phyloP scores from a whole-genome alignment of 1,139 yeast species.

The Kodamaea fungicola region DNA sequence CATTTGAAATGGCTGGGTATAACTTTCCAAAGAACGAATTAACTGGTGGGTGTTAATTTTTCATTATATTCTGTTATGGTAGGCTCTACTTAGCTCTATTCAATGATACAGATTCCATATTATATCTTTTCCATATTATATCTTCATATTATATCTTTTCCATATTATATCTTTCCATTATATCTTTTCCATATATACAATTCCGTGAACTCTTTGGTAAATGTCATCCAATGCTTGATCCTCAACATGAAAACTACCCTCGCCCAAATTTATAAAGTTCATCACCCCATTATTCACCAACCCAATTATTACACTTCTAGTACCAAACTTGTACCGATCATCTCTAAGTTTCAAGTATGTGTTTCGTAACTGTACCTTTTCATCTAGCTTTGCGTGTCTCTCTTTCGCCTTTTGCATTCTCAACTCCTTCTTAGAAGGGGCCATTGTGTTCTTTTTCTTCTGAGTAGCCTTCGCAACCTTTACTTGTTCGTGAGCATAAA shows the following conservation, averaged over 20 bases:
- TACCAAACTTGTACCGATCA: slow-evolving; percentile 39
- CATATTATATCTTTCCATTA: background rate
- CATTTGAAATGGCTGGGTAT: slow-evolving; percentile 24
- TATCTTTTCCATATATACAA: slow-evolving; percentile 14
- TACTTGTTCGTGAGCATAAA: slow-evolving; percentile 6
- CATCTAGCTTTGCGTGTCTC: slow-evolving; percentile 25
- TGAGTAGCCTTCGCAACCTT: slow-evolving; percentile 8
- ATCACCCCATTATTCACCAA: slow-evolving; percentile 70
- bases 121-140: background rate
- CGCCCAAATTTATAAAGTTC: slow-evolving; percentile 59
- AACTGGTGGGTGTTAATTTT: slow-evolving; percentile 9
- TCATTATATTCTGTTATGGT: too few relatives aligned
- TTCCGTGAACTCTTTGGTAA: slow-evolving; percentile 17
- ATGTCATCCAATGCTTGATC: slow-evolving; percentile 14
- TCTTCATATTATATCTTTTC: background rate
- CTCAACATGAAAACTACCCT: slow-evolving; percentile 52
- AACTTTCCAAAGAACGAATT: slow-evolving; percentile 17
- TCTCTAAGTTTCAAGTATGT: slow-evolving; percentile 28
- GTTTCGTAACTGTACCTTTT: slow-evolving; percentile 21
- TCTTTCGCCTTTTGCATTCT: slow-evolving; percentile 22
- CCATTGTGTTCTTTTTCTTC: slow-evolving; percentile 8
- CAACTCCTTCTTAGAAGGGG: slow-evolving; percentile 15
- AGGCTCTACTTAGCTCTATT: background rate
- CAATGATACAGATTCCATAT: too few relatives aligned
- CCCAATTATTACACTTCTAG: slow-evolving; percentile 55